A percentile compares a stretch with the other conserved stretches of the same genome.
Conservation (phyloP, 2,329 filamentous ascomycete genomes). For the Aspergillus udagawae region DNA sequence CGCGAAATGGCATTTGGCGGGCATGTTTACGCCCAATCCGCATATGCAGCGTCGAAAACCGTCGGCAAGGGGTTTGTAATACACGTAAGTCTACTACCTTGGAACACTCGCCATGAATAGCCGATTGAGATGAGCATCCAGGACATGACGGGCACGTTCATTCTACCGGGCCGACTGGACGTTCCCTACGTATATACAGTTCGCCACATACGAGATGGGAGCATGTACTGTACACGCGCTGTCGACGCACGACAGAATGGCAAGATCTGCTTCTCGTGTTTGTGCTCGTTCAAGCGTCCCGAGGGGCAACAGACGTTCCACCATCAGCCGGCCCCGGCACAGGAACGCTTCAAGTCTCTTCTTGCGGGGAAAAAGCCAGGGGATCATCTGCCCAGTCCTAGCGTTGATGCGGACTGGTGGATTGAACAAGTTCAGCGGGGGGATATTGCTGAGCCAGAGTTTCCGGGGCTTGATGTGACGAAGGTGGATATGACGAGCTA, state of each 20-base stretch:
- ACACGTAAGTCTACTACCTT: constrained; percentile 40
- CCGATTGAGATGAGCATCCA: constrained; percentile 16
- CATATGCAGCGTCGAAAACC: constrained; percentile 54
- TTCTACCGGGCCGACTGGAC: constrained; percentile 44
- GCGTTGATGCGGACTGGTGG: constrained; percentile 37
- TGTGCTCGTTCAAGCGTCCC: constrained; percentile 50
- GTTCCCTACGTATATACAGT: constrained; percentile 51
- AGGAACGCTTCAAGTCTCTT: constrained; percentile 26
- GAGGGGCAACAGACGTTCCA: constrained; percentile 28
- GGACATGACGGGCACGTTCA: constrained; percentile 53
- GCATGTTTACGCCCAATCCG: constrained; percentile 56
- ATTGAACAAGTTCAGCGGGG: constrained; percentile 25
- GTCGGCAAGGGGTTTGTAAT: constrained; percentile 48
- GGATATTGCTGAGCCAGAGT: constrained; percentile 25
- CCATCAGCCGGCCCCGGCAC: constrained; percentile 28
- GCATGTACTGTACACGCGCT: constrained; percentile 49
- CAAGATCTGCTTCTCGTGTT: constrained; percentile 50
- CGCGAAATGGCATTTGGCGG: constrained; percentile 49
- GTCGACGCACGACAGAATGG: constrained; percentile 50
- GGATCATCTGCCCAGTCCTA: constrained; percentile 31
- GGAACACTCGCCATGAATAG: not conserved
- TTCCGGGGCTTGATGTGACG: constrained; percentile 44
- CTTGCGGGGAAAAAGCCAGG: constrained; percentile 29
- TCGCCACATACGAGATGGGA: constrained; percentile 48
- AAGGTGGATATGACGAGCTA: constrained; percentile 52